Base-by-base conservation (phyloP, 2,329 filamentous ascomycete species). In the Apiospora rasikravindrae region DNA sequence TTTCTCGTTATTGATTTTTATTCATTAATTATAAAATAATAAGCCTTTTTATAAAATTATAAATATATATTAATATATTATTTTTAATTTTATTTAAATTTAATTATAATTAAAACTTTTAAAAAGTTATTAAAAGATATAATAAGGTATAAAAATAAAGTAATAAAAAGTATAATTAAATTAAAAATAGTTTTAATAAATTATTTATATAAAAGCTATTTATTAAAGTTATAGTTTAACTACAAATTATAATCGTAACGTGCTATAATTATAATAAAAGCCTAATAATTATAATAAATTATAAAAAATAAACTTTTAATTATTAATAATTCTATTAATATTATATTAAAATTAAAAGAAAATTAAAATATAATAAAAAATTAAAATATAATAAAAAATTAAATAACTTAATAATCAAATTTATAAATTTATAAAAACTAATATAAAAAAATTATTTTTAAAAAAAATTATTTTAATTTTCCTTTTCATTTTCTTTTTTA, bases 1-100 rank as follows among this genome's bases (percentile, higher is more conserved):
- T 8, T 0, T 19, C 1, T 22, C 2, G 7, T 22, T 47, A n/a
- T 2, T 7, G n/a, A 7, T 5, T 0, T 10, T 47, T 22, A 8
- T n/a, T n/a, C 1, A 3, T 2, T 8, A n/a, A 10, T 10, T 47
- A n/a, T 8, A 47, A n/a, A n/a, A 2, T 47, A 47, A 7, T 47
- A n/a, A 47, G 10, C 0, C n/a, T 2, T 47, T 8, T 7, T n/a
- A n/a, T n/a, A 47, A 47, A 1, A 7, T 10, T 8, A 8, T 47
- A 10, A 1, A 8, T 8, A 8, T 47, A n/a, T 47, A n/a, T 10
- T 7, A 7, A 47, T 2, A n/a, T 49, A n/a, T n/a, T 49, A n/a
- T 49, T 10, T n/a, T 2, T 22, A 2, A 2, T 49, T 11, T 49
- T 49, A n/a, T 2, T 10, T 3, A 49, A 10, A n/a, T 10, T 3